Conservation (phyloP, 805 yeast species). For the Starmera amethionina region DNA sequence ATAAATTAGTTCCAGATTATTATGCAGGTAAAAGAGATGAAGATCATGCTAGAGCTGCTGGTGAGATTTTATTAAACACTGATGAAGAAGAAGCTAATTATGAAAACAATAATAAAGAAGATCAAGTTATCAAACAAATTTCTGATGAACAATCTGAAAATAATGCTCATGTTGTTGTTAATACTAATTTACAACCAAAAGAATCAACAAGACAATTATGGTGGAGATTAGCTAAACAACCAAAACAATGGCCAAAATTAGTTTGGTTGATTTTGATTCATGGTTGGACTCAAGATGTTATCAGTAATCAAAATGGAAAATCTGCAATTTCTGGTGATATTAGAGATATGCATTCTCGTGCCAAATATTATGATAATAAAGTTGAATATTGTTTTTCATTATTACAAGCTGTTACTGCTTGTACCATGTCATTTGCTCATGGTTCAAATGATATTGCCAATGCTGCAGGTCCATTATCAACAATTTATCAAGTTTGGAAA, state of each 20-base stretch:
- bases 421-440: conserved; percentile 75
- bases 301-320: conserved; percentile 31
- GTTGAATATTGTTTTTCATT: conserved; percentile 59
- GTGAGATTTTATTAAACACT: conserved; percentile 14
- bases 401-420: conserved; percentile 63
- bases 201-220: conserved; percentile 28
- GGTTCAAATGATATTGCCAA: conserved; percentile 76
- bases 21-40: conserved; percentile 47
- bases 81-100: conserved; percentile 2
- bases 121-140: conserved; percentile 1
- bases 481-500: conserved; percentile 54
- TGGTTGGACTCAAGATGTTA: conserved; percentile 59
- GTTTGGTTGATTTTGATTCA: conserved; percentile 40
- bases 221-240: conserved; percentile 32
- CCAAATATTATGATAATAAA: conserved; percentile 63
- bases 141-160: background rate
- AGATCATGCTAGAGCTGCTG: conserved; percentile 7
- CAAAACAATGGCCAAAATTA: conserved; percentile 44
- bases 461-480: conserved; percentile 67
- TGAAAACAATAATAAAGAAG: conserved; percentile 6
- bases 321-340: conserved; percentile 38
- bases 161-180: background rate
- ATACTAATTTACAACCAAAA: conserved; percentile 15
- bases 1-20: conserved; percentile 47
- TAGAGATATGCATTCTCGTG: conserved; percentile 39